These are phyloP conservation scores for Solanum appendiculatum DNA, from an alignment of 257 asterid genomes.

Conservation along the genomic window DNA sequence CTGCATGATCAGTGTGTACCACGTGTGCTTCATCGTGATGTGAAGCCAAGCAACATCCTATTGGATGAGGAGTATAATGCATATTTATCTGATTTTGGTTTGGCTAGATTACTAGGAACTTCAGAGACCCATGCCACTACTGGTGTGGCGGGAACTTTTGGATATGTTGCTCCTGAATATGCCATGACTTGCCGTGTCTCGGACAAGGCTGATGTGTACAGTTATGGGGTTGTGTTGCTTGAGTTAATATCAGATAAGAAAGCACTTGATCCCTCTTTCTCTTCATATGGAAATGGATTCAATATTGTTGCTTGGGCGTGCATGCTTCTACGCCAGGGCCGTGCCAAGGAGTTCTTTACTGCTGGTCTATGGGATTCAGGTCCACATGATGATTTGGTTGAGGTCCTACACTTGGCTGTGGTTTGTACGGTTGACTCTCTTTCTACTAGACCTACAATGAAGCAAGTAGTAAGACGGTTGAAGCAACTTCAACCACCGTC, in stretches of 20 bases:
- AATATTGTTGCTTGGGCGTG: conserved; percentile 89
- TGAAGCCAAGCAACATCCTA: conserved; percentile 86
- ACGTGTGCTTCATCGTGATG: conserved; percentile 88
- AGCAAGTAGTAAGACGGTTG: conserved; percentile 77
- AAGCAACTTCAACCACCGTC: conserved; percentile 85
- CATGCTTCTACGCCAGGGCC: conserved; percentile 75
- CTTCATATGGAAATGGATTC: conserved; percentile 82
- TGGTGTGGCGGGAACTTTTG: conserved; percentile 87
- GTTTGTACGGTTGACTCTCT: conserved; percentile 76
- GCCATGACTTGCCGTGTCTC: conserved; percentile 95
- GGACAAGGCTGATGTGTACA: conserved; percentile 88
- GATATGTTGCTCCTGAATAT: conserved; percentile 90
- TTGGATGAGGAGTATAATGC: conserved; percentile 79
- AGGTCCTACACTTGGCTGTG: conserved; percentile 69
- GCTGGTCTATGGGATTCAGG: conserved; percentile 83
- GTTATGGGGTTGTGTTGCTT: conserved; percentile 84
- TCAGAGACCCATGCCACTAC: conserved; percentile 90
- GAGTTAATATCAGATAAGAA: conserved; percentile 88
- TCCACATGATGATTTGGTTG: conserved; percentile 84
- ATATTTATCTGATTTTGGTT: conserved; percentile 77
- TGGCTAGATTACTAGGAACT: conserved; percentile 72
- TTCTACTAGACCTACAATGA: conserved; percentile 80
- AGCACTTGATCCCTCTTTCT: conserved; percentile 82
- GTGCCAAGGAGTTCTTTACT: conserved; percentile 75
- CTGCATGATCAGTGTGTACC: conserved; percentile 90